Percentiles rank a stretch among this genome's conserved stretches.
Evolutionary conservation across 2,329 filamentous ascomycete genomes (phyloP).

Genomic region (Diplodia intermedia): DNA sequence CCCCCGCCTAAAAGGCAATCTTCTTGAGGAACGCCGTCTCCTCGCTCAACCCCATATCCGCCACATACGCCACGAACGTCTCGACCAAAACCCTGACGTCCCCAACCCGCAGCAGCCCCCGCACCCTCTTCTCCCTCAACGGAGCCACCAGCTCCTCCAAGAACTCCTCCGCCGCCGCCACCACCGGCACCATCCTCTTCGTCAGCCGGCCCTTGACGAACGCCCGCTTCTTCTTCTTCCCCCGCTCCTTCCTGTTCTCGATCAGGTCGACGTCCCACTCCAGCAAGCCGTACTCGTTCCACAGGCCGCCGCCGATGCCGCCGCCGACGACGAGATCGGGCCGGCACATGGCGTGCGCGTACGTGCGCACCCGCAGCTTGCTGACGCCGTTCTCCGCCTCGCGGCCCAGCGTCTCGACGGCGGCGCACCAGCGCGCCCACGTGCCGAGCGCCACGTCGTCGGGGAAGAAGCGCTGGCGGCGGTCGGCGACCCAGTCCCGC

Average conservation of each 20-base stretch:
- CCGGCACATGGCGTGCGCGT: background rate
- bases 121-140: background rate
- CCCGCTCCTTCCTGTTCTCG: too few species aligned
- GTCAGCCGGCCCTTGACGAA: background rate
- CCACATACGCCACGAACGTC: background rate
- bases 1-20: background rate
- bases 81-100: background rate
- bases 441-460: background rate
- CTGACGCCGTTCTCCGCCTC: conserved; percentile 2
- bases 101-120: background rate
- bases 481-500: background rate
- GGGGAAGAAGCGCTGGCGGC: background rate
- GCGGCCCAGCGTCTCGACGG: background rate
- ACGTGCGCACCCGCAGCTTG: background rate
- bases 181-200: background rate
- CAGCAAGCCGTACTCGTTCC: background rate
- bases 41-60: background rate
- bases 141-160: background rate
- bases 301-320: background rate
- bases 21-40: background rate
- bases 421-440: background rate
- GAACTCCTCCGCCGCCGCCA: background rate
- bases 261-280: background rate
- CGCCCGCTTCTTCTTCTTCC: background rate
- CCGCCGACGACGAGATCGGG: too few species aligned